Conservation (phyloP, 805 yeast species). For the Lipomyces mesembrius region DNA sequence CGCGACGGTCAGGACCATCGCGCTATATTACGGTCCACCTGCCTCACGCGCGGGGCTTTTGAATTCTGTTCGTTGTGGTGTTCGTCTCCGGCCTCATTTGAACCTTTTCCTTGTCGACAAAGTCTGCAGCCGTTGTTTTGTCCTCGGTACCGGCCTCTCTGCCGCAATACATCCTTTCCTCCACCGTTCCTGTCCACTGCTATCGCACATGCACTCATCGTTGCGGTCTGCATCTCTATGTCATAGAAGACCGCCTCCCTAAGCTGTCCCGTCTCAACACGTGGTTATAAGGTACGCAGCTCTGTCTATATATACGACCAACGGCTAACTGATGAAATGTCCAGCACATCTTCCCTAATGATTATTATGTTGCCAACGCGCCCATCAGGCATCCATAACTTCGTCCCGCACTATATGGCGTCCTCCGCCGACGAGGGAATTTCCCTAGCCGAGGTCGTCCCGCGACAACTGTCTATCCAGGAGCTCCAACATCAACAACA, state of each 20-base stretch:
- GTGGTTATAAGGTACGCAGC: background rate
- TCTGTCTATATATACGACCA: background rate
- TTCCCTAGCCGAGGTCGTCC: background rate
- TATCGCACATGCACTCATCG: background rate
- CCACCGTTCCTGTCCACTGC: background rate
- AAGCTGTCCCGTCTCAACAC: background rate
- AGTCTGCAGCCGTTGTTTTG: too few species aligned
- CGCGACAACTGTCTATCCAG: background rate
- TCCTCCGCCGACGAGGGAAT: background rate
- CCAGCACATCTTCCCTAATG: slow-evolving; percentile 1
- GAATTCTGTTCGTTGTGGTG: background rate
- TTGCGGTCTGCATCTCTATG: background rate
- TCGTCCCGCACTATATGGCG: background rate
- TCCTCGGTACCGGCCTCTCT: background rate
- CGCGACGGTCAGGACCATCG: background rate
- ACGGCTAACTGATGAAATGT: background rate
- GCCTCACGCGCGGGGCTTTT: background rate
- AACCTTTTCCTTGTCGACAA: too few species aligned
- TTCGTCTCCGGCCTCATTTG: background rate
- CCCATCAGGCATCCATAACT: background rate
- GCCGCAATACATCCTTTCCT: background rate
- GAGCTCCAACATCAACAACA: background rate
- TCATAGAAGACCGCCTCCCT: background rate
- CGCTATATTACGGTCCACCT: background rate
- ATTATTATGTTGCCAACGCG: slow-evolving; percentile 4